Percentiles rank a stretch among this genome's conserved stretches.
phyloP scores from a whole-genome alignment of 2,329 filamentous ascomycete genomes.

The Pseudogymnoascus sp. region DNA sequence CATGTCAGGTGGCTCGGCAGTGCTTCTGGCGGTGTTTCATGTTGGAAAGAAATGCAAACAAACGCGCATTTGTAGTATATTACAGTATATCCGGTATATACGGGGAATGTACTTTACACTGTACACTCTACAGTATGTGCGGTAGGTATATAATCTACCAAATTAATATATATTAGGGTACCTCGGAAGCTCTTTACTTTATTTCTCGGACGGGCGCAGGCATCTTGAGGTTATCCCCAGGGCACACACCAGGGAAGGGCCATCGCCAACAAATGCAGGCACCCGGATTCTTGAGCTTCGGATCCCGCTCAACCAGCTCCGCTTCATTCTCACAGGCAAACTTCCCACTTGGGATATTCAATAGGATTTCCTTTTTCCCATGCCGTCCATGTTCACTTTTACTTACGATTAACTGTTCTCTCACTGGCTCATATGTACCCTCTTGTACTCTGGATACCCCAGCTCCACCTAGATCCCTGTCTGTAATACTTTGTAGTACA shows the following conservation, averaged over 20 bases:
- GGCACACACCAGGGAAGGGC: neutral
- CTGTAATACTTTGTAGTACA: neutral
- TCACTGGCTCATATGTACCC: neutral
- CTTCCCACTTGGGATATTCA: neutral
- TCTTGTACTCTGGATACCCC: neutral
- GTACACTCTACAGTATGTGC: neutral
- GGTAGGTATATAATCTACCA: neutral
- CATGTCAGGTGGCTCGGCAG: slow-evolving; percentile 7
- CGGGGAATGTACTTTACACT: too few relatives aligned
- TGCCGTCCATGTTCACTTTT: neutral
- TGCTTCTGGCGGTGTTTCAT: slow-evolving; percentile 1
- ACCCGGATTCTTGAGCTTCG: neutral
- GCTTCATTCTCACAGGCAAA: neutral
- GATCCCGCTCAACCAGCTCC: neutral
- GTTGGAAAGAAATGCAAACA: neutral
- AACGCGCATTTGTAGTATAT: neutral
- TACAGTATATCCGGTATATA: neutral
- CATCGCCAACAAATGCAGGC: neutral
- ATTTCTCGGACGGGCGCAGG: slow-evolving; percentile 1
- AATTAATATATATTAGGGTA: slow-evolving; percentile 3
- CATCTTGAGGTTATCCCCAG: neutral
- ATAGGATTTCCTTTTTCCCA: neutral
- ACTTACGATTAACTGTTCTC: neutral
- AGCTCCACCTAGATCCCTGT: neutral
- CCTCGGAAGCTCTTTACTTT: neutral